Evolutionary conservation across 352 stramenopile genomes (phyloP).

Genomic region (Phytopythium chamaehyphon): DNA sequence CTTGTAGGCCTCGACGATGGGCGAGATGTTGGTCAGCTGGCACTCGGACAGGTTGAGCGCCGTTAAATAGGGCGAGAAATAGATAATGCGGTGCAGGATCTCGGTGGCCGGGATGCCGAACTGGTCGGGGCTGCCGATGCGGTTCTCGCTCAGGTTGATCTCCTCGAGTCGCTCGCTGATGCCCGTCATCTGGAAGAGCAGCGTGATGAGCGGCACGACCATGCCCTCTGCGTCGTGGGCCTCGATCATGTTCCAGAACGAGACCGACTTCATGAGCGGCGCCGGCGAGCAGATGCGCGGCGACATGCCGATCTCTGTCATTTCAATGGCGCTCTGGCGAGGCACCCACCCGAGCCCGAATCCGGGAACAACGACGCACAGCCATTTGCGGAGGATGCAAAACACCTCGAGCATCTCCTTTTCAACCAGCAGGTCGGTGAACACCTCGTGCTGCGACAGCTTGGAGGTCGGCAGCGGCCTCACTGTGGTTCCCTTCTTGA

Average conservation of each 20-base stretch:
- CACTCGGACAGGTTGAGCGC: slow-evolving; percentile 43
- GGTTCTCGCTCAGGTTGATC: slow-evolving; percentile 55
- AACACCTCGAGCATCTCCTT: slow-evolving; percentile 51
- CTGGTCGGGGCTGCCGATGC: slow-evolving; percentile 45
- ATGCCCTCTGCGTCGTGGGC: slow-evolving; percentile 37
- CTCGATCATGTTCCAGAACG: slow-evolving; percentile 58
- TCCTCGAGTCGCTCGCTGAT: slow-evolving; percentile 48
- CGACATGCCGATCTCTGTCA: slow-evolving; percentile 50
- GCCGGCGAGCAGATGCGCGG: slow-evolving; percentile 42
- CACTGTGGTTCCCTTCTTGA: slow-evolving; percentile 40
- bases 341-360: slow-evolving; percentile 53
- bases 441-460: slow-evolving; percentile 35
- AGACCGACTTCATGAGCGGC: slow-evolving; percentile 33
- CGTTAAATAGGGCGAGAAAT: slow-evolving; percentile 55
- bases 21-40: slow-evolving; percentile 46
- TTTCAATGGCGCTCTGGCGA: slow-evolving; percentile 36
- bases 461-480: slow-evolving; percentile 40
- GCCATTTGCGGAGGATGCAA: slow-evolving; percentile 48
- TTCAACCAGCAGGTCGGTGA: slow-evolving; percentile 32
- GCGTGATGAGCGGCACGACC: slow-evolving; percentile 43
- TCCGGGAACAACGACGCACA: slow-evolving; percentile 48
- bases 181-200: slow-evolving; percentile 53
- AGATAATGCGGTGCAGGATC: slow-evolving; percentile 49
- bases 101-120: slow-evolving; percentile 46
- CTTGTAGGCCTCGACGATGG: slow-evolving; percentile 46